Evolutionary conservation across 148 eudicot genomes (phyloP).

Genomic region (Rheum nobile): DNA sequence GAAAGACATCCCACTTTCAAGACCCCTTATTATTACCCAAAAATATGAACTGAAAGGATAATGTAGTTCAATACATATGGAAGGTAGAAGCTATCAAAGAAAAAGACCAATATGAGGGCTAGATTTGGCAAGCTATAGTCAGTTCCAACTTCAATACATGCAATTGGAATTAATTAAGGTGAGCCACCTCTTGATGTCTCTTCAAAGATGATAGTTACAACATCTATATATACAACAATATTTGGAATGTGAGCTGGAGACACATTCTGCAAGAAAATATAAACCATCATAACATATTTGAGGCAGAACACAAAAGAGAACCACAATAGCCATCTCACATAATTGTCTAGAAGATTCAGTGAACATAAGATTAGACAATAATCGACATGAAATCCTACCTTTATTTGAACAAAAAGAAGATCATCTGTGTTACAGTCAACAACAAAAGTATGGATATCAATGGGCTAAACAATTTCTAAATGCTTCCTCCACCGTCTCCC

Average conservation of each 20-base stretch:
- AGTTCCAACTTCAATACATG: slow-evolving; percentile 84
- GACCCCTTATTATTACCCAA: not conserved
- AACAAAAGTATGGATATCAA: slow-evolving; percentile 74
- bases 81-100: slow-evolving; percentile 9
- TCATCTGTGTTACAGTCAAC: slow-evolving; percentile 91
- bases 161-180: slow-evolving; percentile 59
- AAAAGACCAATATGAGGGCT: slow-evolving; percentile 59
- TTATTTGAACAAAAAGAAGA: slow-evolving; percentile 90
- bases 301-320: slow-evolving; percentile 1
- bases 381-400: slow-evolving; percentile 29
- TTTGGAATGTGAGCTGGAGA: slow-evolving; percentile 71
- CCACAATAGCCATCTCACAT: not conserved
- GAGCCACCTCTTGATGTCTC: slow-evolving; percentile 75
- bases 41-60: not conserved
- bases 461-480: slow-evolving; percentile 84
- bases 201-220: slow-evolving; percentile 71
- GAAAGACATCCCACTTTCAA: not conserved
- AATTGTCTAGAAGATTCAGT: not conserved
- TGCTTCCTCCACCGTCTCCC: slow-evolving; percentile 92
- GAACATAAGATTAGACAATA: slow-evolving; percentile 3
- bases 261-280: slow-evolving; percentile 58
- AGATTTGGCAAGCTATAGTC: slow-evolving; percentile 73
- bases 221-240: slow-evolving; percentile 73
- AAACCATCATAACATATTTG: slow-evolving; percentile 8
- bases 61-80: not conserved